These are phyloP conservation scores for Lithocarpus polystachyus DNA, from an alignment of 306 rosid genomes.

Conservation along the genomic window DNA sequence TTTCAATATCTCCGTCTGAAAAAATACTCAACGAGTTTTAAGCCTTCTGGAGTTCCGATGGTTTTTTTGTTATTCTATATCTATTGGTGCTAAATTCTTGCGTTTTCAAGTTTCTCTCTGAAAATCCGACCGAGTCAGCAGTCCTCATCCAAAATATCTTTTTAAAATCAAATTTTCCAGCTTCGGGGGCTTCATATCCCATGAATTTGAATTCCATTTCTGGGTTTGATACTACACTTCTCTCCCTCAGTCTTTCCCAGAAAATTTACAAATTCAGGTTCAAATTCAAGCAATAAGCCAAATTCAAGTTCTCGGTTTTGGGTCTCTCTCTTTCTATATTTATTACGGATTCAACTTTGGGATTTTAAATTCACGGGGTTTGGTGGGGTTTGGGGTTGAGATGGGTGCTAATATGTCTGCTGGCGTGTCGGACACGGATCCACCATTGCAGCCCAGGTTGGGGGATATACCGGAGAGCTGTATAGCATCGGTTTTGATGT, in stretches of 20 bases:
- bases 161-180: not conserved
- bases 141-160: not conserved
- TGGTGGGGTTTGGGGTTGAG: not conserved
- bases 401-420: constrained; percentile 67
- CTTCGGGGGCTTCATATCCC: constrained; percentile 26
- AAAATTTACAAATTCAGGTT: constrained; percentile 56
- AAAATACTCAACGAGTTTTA: no score
- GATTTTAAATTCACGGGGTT: not conserved
- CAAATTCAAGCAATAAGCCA: constrained; percentile 43
- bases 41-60: no score
- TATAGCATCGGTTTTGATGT: constrained; percentile 62
- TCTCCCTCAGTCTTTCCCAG: constrained; percentile 48
- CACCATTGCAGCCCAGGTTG: constrained; percentile 42
- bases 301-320: constrained; percentile 21
- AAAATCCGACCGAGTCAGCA: not conserved
- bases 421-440: constrained; percentile 40
- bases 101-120: no score
- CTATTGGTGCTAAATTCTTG: no score
- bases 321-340: not conserved
- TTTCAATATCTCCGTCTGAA: no score
- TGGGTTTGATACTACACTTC: constrained; percentile 20
- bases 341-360: not conserved
- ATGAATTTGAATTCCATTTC: constrained; percentile 39
- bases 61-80: no score
- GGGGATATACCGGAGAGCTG: constrained; percentile 86